A percentile compares a stretch with the other conserved stretches of the same genome.
Evolutionary conservation across 106 monocot genomes (phyloP).

Genomic region (Amphibolis antarctica): DNA sequence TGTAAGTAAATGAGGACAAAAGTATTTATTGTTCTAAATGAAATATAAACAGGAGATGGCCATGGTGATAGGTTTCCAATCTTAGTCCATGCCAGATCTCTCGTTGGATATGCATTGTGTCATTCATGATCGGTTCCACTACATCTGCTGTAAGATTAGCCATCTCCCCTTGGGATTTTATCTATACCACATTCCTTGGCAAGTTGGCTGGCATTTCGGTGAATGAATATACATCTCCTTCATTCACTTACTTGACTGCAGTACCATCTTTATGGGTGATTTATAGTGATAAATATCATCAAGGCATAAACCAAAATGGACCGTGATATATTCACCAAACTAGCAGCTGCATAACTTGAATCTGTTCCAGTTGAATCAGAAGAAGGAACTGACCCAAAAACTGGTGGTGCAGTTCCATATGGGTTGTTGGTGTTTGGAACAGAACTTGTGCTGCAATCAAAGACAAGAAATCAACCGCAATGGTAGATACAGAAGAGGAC

Average conservation of each 20-base stretch:
- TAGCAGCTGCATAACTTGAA: neutral
- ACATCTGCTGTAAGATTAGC: too few relatives aligned
- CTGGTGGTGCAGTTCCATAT: neutral
- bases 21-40: too few relatives aligned
- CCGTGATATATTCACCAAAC: neutral
- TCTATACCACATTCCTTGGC: too few relatives aligned
- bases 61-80: too few relatives aligned
- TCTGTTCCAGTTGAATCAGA: constrained; percentile 2
- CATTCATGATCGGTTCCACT: too few relatives aligned
- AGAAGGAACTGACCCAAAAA: neutral
- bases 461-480: neutral
- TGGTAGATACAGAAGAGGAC: neutral
- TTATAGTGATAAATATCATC: neutral
- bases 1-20: too few relatives aligned
- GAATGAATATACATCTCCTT: neutral
- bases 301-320: neutral
- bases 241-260: neutral
- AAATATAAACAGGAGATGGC: too few relatives aligned
- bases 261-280: neutral
- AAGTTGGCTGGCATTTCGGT: neutral
- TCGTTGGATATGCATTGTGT: too few relatives aligned
- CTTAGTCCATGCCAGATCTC: too few relatives aligned
- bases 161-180: too few relatives aligned
- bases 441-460: constrained; percentile 10
- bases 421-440: constrained; percentile 7